phyloP scores from a whole-genome alignment of 2,329 filamentous ascomycete species.

The Exophiala calicioides region DNA sequence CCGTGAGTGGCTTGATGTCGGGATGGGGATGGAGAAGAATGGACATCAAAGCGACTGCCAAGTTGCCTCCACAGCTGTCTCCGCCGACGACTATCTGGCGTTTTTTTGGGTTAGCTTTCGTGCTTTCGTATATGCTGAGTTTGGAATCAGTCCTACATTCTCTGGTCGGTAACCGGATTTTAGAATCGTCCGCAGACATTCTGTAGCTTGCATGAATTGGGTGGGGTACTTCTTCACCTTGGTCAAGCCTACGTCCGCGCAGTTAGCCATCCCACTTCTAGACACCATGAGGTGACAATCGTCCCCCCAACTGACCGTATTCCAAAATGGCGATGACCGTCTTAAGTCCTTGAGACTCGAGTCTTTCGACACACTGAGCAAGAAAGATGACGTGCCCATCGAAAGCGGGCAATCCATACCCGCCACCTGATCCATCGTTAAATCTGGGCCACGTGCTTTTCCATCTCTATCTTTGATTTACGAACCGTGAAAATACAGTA shows the following conservation, averaged over 20 bases:
- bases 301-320: constrained; percentile 3
- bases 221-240: constrained; percentile 4
- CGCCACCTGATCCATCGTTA: too few relatives aligned
- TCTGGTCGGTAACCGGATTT: constrained; percentile 1
- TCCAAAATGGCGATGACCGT: constrained; percentile 8
- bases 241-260: not conserved
- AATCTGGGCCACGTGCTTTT: too few relatives aligned
- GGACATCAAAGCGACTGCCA: constrained; percentile 12
- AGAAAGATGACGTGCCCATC: constrained; percentile 13
- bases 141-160: constrained; percentile 12
- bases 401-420: constrained; percentile 7
- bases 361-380: not conserved
- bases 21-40: constrained; percentile 2
- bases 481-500: constrained; percentile 19
- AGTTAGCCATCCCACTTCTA: too few relatives aligned
- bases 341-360: not conserved
- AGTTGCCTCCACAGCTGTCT: constrained; percentile 22
- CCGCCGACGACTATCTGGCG: constrained; percentile 22
- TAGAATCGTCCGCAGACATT: constrained; percentile 8
- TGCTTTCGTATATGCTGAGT: not conserved
- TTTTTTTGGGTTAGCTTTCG: not conserved
- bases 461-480: not conserved
- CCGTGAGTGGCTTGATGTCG: not conserved
- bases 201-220: constrained; percentile 10
- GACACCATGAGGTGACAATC: not conserved